Percentiles rank a stretch among this genome's conserved stretches.
These are phyloP conservation scores for Hymenoscyphus repandus DNA, from an alignment of 2,329 filamentous ascomycete genomes.

Conservation along the genomic window DNA sequence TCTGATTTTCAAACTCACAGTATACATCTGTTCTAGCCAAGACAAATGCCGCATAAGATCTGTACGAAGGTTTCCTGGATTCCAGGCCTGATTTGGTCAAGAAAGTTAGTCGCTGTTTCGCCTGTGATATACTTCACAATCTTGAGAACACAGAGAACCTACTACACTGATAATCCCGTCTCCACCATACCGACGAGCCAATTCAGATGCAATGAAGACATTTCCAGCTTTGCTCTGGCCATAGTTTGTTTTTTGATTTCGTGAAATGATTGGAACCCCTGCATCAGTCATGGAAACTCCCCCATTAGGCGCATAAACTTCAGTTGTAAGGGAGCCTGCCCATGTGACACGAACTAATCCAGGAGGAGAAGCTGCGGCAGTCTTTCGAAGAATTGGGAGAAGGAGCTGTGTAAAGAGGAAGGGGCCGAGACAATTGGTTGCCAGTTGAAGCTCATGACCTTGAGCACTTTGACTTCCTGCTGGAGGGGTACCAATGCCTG, in stretches of 20 bases:
- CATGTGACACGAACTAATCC: constrained; percentile 18
- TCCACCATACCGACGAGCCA: neutral
- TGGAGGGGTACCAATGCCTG: constrained; percentile 31
- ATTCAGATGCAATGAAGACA: neutral
- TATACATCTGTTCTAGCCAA: no score
- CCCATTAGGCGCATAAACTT: constrained; percentile 8
- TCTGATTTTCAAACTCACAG: no score
- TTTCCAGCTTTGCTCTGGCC: neutral
- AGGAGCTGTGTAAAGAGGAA: constrained; percentile 35
- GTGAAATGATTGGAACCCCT: neutral
- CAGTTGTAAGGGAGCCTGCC: constrained; percentile 16
- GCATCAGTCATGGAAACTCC: constrained; percentile 13
- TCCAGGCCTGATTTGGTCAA: no score
- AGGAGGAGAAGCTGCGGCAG: constrained; percentile 3
- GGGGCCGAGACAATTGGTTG: constrained; percentile 33
- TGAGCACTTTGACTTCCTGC: constrained; percentile 27
- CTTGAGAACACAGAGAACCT: no score
- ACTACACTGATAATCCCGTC: neutral
- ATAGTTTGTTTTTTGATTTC: neutral
- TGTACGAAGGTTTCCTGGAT: no score
- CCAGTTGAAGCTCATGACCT: constrained; percentile 32
- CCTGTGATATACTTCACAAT: no score
- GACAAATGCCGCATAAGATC: no score
- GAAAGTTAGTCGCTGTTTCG: no score
- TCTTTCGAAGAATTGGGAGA: constrained; percentile 12